A percentile compares a stretch with the other conserved stretches of the same genome.
These are phyloP conservation scores for Pseudogymnoascus sp. DNA, from an alignment of 2,329 filamentous ascomycete species.

Conservation along the genomic window DNA sequence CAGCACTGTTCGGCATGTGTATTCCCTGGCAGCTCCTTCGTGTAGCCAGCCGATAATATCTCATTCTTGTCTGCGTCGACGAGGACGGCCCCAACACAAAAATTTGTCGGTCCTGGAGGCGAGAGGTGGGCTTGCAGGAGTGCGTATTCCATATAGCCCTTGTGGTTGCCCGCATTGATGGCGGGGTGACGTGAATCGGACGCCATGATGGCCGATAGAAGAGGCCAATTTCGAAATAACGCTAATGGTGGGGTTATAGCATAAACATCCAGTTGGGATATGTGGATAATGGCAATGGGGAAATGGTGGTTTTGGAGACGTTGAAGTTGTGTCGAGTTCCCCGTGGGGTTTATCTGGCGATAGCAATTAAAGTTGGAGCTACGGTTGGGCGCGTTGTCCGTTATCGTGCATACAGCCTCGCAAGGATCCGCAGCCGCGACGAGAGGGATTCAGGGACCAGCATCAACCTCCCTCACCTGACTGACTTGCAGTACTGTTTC, in stretches of 20 bases:
- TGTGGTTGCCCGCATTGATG: slow-evolving; percentile 20
- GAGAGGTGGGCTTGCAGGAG: slow-evolving; percentile 71
- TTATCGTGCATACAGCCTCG: neutral
- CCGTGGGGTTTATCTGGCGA: neutral
- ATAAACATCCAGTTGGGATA: neutral
- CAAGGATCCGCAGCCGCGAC: neutral
- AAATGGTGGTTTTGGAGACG: neutral
- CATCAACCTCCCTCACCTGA: neutral
- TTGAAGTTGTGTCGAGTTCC: neutral
- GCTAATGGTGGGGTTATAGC: neutral
- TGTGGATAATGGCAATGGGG: neutral
- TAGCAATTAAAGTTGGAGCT: neutral
- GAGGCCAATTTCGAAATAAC: neutral
- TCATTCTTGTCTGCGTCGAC: slow-evolving; percentile 49
- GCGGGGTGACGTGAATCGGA: slow-evolving; percentile 15
- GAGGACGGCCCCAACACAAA: slow-evolving; percentile 88
- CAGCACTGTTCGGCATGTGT: slow-evolving; percentile 96
- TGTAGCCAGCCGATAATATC: slow-evolving; percentile 77
- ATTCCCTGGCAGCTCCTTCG: slow-evolving; percentile 83
- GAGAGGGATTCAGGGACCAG: neutral
- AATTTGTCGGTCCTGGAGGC: slow-evolving; percentile 83
- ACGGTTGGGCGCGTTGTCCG: neutral
- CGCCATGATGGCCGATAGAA: slow-evolving; percentile 11
- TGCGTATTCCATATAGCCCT: slow-evolving; percentile 59
- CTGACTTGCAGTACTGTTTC: neutral